Conservation (phyloP, 1,284 basidiomycete genomes). For the Trichosporon ovoides region DNA sequence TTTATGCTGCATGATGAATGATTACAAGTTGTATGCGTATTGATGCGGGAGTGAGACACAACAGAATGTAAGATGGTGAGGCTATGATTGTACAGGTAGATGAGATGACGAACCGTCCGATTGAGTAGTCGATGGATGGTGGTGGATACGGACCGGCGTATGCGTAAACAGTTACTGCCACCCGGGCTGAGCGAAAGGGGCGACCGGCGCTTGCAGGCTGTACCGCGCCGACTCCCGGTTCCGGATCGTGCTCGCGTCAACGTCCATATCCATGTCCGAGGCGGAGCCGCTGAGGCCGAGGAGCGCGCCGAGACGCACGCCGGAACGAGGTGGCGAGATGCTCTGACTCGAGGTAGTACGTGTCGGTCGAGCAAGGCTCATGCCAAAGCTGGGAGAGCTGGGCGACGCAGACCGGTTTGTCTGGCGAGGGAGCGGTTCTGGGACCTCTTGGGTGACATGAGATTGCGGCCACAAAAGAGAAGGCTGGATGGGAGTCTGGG, state of each 20-base stretch:
- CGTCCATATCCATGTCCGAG: slow-evolving; percentile 22
- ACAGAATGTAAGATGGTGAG: not conserved
- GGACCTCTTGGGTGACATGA: not conserved
- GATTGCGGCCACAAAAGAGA: slow-evolving; percentile 12
- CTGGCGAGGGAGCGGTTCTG: not conserved
- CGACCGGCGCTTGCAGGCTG: slow-evolving; percentile 5
- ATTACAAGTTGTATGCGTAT: slow-evolving; percentile 4
- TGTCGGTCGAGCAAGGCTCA: slow-evolving; percentile 7
- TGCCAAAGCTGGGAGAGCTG: not conserved
- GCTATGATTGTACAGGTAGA: not conserved
- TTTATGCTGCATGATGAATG: slow-evolving; percentile 4
- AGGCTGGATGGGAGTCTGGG: slow-evolving; percentile 3
- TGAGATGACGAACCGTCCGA: not conserved
- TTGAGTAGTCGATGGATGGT: not conserved
- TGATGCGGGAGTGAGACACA: slow-evolving; percentile 2
- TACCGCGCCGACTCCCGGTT: slow-evolving; percentile 1
- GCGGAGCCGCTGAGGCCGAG: slow-evolving; percentile 27
- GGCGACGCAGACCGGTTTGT: not conserved
- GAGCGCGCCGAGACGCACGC: slow-evolving; percentile 38
- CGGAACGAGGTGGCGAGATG: slow-evolving; percentile 30
- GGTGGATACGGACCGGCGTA: not conserved
- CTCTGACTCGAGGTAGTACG: slow-evolving; percentile 4
- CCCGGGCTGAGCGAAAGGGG: slow-evolving; percentile 15
- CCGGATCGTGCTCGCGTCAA: slow-evolving; percentile 14
- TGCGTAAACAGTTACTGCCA: slow-evolving; percentile 7